phyloP scores from a whole-genome alignment of 192 early-diverging fungal genomes.

The Cetraspora pellucida region DNA sequence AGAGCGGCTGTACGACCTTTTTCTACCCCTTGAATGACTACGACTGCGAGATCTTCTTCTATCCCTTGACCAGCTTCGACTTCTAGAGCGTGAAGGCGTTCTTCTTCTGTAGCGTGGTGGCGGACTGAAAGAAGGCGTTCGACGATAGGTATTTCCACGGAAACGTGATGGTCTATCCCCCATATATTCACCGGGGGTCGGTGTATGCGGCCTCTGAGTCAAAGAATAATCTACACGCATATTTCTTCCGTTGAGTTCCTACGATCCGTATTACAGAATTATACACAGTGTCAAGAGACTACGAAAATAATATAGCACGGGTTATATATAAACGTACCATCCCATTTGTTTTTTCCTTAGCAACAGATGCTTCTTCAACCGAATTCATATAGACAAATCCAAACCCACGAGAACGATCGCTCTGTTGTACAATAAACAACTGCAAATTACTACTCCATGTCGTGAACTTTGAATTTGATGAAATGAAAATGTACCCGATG shows the following conservation, averaged over 20 bases:
- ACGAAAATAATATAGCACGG: not conserved
- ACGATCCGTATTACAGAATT: constrained; percentile 5
- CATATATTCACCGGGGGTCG: constrained; percentile 78
- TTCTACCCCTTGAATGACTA: not conserved
- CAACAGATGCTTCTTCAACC: constrained; percentile 53
- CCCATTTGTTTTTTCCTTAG: constrained; percentile 62
- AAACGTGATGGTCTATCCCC: constrained; percentile 43
- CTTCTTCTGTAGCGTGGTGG: constrained; percentile 38
- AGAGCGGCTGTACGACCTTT: constrained; percentile 9
- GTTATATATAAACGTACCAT: constrained; percentile 41
- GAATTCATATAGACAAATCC: constrained; percentile 66
- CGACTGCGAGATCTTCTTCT: constrained; percentile 21
- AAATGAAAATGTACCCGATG: constrained; percentile 45
- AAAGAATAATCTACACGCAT: constrained; percentile 65
- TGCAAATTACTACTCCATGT: constrained; percentile 26
- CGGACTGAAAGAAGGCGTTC: constrained; percentile 44
- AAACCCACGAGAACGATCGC: constrained; percentile 65
- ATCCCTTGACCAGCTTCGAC: constrained; percentile 34
- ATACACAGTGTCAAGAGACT: not conserved
- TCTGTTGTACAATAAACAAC: constrained; percentile 42
- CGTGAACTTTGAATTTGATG: not conserved
- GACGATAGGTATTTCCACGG: constrained; percentile 37
- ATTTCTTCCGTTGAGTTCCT: constrained; percentile 61
- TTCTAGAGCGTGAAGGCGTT: constrained; percentile 14
- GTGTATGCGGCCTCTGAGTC: constrained; percentile 62